Base-by-base conservation (phyloP, 2,329 filamentous ascomycete genomes). In the Neoascochyta sp. region DNA sequence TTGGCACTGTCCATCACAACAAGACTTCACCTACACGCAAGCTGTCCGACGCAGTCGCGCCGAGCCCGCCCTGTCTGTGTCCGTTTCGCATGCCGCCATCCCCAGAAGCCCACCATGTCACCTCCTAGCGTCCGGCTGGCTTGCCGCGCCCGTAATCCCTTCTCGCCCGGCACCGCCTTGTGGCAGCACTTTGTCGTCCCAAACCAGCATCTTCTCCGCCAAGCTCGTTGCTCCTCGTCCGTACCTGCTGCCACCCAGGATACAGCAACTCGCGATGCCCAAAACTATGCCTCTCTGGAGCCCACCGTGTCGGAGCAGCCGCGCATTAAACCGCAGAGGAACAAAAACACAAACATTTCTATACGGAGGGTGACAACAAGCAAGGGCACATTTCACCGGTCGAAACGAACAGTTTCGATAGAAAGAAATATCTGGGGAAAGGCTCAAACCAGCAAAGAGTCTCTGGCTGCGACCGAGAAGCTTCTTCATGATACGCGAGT, bases 171-270 rank as follows among this genome's bases (percentile, higher is more conserved):
- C 9, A 34, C 43, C 26, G 49, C 41, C 16, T 44, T 63, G 15
- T 62, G 54, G 55, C 57, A 58, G 39, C 49, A 60, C 20, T 62
- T 62, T 30, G 36, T 56, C 27, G 32, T 40, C 16, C 47, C 51
- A 9, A 32, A 29, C 20, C 29, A 33, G 29, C 29, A 27, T 13
- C 21, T 30, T 16, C 25, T 29, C 23, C 36, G 27, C 22, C 49
- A 41, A 12, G 45, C 37, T 24, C 50, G 44, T 22, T 39, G 41
- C 7, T 39, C 36, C 4, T 50, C 48, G 22, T 45, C 47, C 12
- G 39, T 43, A 11, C 32, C 39, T 7, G 32, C 32, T 15, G 16
- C 43, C 19, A 9, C 28, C 13, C 39, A 33, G 17, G 14, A 36
- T 9, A 16, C 9, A 13, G 6, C 21, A 15, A 17, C 8, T 11